Conservation (phyloP, 2,329 filamentous ascomycete species). For the Phaeosphaeriaceae sp. region DNA sequence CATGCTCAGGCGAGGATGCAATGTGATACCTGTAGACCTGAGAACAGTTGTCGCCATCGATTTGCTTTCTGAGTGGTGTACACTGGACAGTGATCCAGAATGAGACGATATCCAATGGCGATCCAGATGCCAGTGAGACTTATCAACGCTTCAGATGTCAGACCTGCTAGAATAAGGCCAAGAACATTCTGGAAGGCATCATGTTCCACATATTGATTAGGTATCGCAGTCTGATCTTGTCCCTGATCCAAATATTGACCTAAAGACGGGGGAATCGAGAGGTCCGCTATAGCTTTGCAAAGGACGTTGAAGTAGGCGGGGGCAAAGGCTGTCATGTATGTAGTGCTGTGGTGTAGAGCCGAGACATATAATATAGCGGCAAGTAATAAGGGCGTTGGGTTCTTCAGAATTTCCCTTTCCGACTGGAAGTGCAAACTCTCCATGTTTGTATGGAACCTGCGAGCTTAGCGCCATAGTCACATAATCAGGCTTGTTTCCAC, state of each 20-base stretch:
- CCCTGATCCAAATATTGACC: neutral
- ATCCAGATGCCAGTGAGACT: constrained; percentile 56
- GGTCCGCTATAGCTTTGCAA: constrained; percentile 52
- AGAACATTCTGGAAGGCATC: constrained; percentile 55
- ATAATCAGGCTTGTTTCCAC: constrained; percentile 1
- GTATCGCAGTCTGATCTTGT: constrained; percentile 22
- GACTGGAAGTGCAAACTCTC: constrained; percentile 57
- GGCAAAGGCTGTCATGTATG: constrained; percentile 47
- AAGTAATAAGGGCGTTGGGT: constrained; percentile 53
- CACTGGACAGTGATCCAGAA: constrained; percentile 53
- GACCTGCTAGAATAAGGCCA: constrained; percentile 52
- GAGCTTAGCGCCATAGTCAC: neutral
- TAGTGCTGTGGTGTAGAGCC: constrained; percentile 46
- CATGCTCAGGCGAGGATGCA: neutral
- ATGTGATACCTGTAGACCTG: constrained; percentile 37
- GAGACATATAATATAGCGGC: constrained; percentile 54
- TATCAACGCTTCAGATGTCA: constrained; percentile 54
- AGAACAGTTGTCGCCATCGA: constrained; percentile 54
- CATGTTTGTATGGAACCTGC: constrained; percentile 56
- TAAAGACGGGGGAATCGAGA: constrained; percentile 46
- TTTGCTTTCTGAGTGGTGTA: constrained; percentile 48
- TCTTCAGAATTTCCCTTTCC: constrained; percentile 53
- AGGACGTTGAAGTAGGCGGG: constrained; percentile 52
- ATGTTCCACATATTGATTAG: constrained; percentile 38
- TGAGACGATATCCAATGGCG: constrained; percentile 52